phyloP scores from a whole-genome alignment of 2,329 filamentous ascomycete genomes.

The Monilinia fructicola region DNA sequence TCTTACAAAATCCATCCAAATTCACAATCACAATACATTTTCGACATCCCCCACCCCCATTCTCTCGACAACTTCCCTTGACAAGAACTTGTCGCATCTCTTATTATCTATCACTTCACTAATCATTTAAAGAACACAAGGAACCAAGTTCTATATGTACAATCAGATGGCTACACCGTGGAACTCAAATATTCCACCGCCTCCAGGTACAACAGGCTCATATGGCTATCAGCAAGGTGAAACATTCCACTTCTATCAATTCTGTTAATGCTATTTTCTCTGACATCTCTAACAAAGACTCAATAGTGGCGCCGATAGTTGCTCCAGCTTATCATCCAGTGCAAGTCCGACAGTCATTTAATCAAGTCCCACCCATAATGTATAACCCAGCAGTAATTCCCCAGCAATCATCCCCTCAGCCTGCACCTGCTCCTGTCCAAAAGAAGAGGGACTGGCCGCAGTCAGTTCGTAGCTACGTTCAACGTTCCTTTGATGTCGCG shows the following conservation, averaged over 20 bases:
- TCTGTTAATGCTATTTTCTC: too few relatives aligned
- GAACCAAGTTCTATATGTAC: slow-evolving; percentile 32
- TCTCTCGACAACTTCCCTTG: neutral
- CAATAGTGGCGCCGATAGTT: slow-evolving; percentile 41
- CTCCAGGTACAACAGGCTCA: slow-evolving; percentile 44
- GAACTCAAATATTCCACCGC: slow-evolving; percentile 40
- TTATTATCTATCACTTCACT: slow-evolving; percentile 33
- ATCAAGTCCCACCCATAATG: slow-evolving; percentile 38
- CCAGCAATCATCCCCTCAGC: slow-evolving; percentile 33
- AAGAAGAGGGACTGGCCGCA: slow-evolving; percentile 72
- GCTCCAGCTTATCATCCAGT: slow-evolving; percentile 47
- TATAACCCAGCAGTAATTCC: slow-evolving; percentile 38
- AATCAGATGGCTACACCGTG: slow-evolving; percentile 39
- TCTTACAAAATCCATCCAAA: neutral
- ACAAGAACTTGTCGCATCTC: slow-evolving; percentile 20
- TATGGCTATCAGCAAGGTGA: slow-evolving; percentile 39
- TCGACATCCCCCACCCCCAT: neutral
- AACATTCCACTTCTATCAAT: too few relatives aligned
- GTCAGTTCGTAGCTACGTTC: slow-evolving; percentile 84
- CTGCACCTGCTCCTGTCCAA: slow-evolving; percentile 43
- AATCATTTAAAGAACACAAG: slow-evolving; percentile 30
- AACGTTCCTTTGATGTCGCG: slow-evolving; percentile 77
- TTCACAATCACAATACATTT: neutral
- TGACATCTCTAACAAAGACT: neutral
- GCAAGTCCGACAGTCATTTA: slow-evolving; percentile 44